Base-by-base conservation (phyloP, 768 basidiomycete genomes). In the Mycena venus region DNA sequence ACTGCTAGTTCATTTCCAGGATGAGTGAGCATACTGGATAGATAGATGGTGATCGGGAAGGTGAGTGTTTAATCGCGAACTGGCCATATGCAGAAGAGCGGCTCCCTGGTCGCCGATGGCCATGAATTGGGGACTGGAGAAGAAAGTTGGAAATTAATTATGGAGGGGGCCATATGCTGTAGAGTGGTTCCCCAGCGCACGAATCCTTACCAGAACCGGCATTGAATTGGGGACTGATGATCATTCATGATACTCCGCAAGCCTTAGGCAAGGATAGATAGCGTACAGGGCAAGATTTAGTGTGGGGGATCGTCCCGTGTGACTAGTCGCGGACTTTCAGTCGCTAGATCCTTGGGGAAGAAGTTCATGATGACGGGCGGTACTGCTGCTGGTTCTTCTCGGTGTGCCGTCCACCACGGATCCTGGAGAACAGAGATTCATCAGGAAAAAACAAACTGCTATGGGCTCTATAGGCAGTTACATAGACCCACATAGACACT, bases 141-240 rank as follows among this genome's bases (percentile, higher is more conserved):
- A n/a, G n/a, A n/a, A n/a, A n/a, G n/a, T n/a, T n/a, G n/a, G n/a
- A n/a, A n/a, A n/a, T 49, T 49, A 66, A 53, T 72, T 58, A 21
- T 40, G 25, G 47, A 34, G n/a, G 19, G n/a, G n/a, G n/a, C 49
- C 67, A 71, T 63, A 61, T 73, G 69, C 36, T 42, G 60, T 32
- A 66, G 68, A 76, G 77, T 65, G 70, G 79, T 78, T 79, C 59
- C 77, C 78, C 72, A 76, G 72, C 51, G 77, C 70, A 78, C 74
- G 53, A 74, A 78, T 66, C n/a, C n/a, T n/a, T n/a, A n/a, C n/a
- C n/a, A n/a, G n/a, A 51, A 51, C 49, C 59, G 73, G 64, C 70
- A 38, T 21, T 25, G 69, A 42, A 65, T 68, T 76, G 72, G 75
- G 58, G 60, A 51, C n/a, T 73, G 64, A 61, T 67, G 55, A 67